Conservation (phyloP, 441 rosid species). For the Aleurites moluccanus region DNA sequence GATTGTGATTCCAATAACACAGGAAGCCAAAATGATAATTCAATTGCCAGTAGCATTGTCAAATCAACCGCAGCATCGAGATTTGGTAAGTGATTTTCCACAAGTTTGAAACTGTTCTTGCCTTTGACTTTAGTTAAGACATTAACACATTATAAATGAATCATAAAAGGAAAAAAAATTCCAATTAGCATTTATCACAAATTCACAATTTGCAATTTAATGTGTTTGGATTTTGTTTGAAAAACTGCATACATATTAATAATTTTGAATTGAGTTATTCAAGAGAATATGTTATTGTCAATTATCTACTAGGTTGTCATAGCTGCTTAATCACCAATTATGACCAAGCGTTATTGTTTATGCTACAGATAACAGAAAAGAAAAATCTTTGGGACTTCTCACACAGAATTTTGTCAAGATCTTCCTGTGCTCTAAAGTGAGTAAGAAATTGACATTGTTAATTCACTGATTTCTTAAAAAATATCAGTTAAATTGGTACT, state of each 20-base stretch:
- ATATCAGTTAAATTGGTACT: constrained; percentile 14
- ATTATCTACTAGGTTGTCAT: not conserved
- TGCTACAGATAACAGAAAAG: constrained; percentile 65
- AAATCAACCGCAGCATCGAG: constrained; percentile 53
- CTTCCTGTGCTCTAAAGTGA: constrained; percentile 66
- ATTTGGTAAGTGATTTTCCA: constrained; percentile 41
- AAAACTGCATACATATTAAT: not conserved
- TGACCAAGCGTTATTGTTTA: constrained; percentile 12
- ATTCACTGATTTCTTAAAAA: not conserved
- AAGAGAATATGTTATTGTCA: too few relatives aligned
- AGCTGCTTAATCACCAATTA: not conserved
- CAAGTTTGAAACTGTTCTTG: not conserved
- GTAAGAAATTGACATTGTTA: constrained; percentile 44
- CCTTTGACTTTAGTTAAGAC: not conserved
- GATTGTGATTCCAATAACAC: constrained; percentile 46
- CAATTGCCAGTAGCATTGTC: constrained; percentile 40
- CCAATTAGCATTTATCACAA: not conserved
- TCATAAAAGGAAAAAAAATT: not conserved
- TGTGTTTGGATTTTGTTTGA: not conserved
- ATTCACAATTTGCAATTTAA: not conserved
- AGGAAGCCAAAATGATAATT: constrained; percentile 61
- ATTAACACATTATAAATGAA: not conserved
- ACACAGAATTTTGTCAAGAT: constrained; percentile 88
- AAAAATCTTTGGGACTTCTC: constrained; percentile 81
- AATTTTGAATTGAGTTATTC: not conserved